Conservation (phyloP, 2,329 filamentous ascomycete species). For the Ophiocordyceps camponoti-leonardi region DNA sequence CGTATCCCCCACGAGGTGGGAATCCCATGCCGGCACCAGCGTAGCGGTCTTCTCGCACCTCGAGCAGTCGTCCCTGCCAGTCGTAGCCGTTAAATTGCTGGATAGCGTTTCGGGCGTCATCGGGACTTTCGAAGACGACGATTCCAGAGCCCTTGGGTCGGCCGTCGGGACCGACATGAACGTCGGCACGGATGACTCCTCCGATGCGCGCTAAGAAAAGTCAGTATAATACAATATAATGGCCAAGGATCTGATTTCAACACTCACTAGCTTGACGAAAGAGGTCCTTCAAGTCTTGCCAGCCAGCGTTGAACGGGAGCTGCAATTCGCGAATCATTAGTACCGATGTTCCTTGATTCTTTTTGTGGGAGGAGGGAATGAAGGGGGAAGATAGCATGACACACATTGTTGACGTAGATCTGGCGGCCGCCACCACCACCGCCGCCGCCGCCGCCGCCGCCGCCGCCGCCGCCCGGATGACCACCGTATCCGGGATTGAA, state of each 20-base stretch:
- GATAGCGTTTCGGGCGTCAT: conserved; percentile 91
- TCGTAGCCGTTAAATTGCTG: conserved; percentile 97
- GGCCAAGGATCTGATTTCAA: conserved; percentile 2
- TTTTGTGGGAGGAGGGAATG: not conserved
- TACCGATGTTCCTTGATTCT: conserved; percentile 2
- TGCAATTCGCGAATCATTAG: conserved; percentile 20
- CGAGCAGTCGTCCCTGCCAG: conserved; percentile 85
- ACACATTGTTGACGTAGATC: conserved; percentile 95
- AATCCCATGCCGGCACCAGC: conserved; percentile 47
- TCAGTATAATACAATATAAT: conserved; percentile 1
- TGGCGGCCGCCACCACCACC: conserved; percentile 51
- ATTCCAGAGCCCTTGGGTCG: conserved; percentile 94
- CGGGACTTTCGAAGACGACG: conserved; percentile 85
- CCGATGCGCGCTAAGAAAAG: conserved; percentile 38
- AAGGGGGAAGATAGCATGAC: conserved; percentile 38
- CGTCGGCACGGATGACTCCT: conserved; percentile 82
- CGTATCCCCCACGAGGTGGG: conserved; percentile 40
- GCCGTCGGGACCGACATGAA: conserved; percentile 80
- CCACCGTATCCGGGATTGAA: conserved; percentile 39
- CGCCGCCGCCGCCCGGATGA: conserved; percentile 25
- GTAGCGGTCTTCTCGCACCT: conserved; percentile 93
- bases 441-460: conserved; percentile 31
- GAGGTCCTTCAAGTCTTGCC: conserved; percentile 97
- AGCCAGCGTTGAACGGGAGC: conserved; percentile 94
- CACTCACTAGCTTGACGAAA: conserved; percentile 92